These are phyloP conservation scores for Inga oerstediana DNA, from an alignment of 306 rosid species.

Conservation along the genomic window DNA sequence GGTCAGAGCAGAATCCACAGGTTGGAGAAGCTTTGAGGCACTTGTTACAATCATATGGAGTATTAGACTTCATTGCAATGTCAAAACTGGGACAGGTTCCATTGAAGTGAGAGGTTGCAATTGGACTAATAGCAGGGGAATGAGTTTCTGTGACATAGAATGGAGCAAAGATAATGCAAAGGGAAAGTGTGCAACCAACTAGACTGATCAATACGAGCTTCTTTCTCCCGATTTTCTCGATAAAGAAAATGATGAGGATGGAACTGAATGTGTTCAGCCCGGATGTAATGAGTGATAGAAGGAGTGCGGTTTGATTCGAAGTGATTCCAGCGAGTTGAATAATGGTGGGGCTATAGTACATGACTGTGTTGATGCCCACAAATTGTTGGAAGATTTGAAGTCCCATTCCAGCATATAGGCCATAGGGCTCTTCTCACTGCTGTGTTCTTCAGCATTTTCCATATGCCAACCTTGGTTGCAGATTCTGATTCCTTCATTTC, in stretches of 20 bases:
- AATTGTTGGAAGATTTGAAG: constrained; percentile 69
- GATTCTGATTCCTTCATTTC: constrained; percentile 41
- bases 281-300: constrained; percentile 57
- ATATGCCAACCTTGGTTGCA: constrained; percentile 32
- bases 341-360: constrained; percentile 70
- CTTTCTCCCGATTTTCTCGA: constrained; percentile 62
- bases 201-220: constrained; percentile 51
- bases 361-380: constrained; percentile 65
- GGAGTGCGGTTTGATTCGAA: constrained; percentile 55
- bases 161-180: constrained; percentile 46
- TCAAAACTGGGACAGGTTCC: constrained; percentile 52
- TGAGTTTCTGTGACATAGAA: constrained; percentile 46
- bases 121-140: constrained; percentile 40
- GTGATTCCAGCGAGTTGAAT: constrained; percentile 63
- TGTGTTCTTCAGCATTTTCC: constrained; percentile 42
- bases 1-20: constrained; percentile 60
- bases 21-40: constrained; percentile 59
- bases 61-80: not conserved
- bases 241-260: constrained; percentile 53
- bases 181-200: constrained; percentile 39
- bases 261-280: constrained; percentile 65
- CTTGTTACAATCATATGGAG: constrained; percentile 54
- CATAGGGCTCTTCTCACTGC: constrained; percentile 57
- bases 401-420: constrained; percentile 56
- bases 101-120: constrained; percentile 40